Conservation (phyloP, 2,329 filamentous ascomycete genomes). For the Calonectria honghensis region DNA sequence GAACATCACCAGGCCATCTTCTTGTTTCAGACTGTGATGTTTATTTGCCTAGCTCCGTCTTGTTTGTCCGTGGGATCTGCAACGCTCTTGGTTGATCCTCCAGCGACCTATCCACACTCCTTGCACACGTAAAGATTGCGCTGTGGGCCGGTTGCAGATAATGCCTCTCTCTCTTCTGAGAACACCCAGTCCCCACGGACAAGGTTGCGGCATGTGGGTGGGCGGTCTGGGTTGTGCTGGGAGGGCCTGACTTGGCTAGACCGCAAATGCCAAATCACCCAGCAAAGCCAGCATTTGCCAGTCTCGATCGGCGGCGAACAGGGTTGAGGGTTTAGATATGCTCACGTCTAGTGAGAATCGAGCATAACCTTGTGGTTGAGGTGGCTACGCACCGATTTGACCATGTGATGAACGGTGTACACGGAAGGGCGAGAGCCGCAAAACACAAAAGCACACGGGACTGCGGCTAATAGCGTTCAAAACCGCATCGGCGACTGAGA, state of each 20-base stretch:
- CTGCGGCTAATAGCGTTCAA: not conserved
- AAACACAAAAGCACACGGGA: not conserved
- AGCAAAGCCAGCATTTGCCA: too few species aligned
- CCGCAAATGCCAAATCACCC: too few species aligned
- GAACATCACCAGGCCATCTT: not conserved
- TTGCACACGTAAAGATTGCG: not conserved
- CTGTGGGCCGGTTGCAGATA: not conserved
- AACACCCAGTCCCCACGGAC: not conserved
- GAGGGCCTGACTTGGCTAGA: not conserved
- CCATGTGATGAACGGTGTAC: not conserved
- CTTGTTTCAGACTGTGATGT: not conserved
- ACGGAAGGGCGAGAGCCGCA: not conserved
- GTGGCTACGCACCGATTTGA: not conserved
- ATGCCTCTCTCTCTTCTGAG: not conserved
- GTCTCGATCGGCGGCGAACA: too few species aligned
- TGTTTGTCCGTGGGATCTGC: not conserved
- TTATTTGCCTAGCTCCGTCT: not conserved
- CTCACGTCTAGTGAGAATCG: too few species aligned
- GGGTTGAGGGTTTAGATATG: not conserved
- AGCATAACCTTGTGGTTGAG: not conserved
- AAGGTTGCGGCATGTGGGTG: not conserved
- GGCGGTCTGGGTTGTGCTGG: slow-evolving; percentile 6
- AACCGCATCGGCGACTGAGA: not conserved
- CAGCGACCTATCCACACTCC: not conserved
- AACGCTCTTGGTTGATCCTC: not conserved